phyloP scores from a whole-genome alignment of 108 stramenopile genomes.

The Discostella pseudostelligera region DNA sequence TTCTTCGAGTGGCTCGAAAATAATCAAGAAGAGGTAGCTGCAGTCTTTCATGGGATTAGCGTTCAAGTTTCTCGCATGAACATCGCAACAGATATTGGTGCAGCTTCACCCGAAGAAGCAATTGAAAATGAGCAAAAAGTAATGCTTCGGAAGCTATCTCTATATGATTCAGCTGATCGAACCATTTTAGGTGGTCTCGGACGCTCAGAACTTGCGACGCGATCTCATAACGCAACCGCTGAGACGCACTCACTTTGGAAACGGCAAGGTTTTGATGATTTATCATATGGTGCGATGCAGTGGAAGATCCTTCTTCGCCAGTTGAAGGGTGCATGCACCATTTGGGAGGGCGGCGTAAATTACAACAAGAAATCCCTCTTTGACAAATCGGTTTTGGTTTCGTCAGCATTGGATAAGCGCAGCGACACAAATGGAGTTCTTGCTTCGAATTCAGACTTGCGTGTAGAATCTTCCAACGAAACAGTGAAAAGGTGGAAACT shows the following conservation, averaged over 20 bases:
- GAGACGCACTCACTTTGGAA: slow-evolving; percentile 87
- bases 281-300: slow-evolving; percentile 85
- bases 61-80: slow-evolving; percentile 49
- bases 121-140: slow-evolving; percentile 79
- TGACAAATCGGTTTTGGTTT: slow-evolving; percentile 34
- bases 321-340: slow-evolving; percentile 79
- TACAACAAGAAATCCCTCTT: slow-evolving; percentile 47
- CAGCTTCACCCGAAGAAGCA: slow-evolving; percentile 66
- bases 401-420: slow-evolving; percentile 14
- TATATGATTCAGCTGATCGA: slow-evolving; percentile 70
- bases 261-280: slow-evolving; percentile 86
- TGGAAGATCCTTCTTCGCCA: slow-evolving; percentile 82
- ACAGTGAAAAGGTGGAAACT: slow-evolving; percentile 76
- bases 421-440: slow-evolving; percentile 12
- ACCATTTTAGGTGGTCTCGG: slow-evolving; percentile 78
- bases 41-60: slow-evolving; percentile 72
- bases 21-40: slow-evolving; percentile 58
- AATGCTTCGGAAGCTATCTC: slow-evolving; percentile 64
- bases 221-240: slow-evolving; percentile 67
- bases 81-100: slow-evolving; percentile 48
- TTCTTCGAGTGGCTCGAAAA: slow-evolving; percentile 86
- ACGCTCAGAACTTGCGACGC: slow-evolving; percentile 68
- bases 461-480: slow-evolving; percentile 14
- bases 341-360: slow-evolving; percentile 82
- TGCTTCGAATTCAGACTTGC: neutral